A percentile compares a stretch with the other conserved stretches of the same genome.
Conservation (phyloP, 371 early-diverging fungal species). For the Mucor piriformis region DNA sequence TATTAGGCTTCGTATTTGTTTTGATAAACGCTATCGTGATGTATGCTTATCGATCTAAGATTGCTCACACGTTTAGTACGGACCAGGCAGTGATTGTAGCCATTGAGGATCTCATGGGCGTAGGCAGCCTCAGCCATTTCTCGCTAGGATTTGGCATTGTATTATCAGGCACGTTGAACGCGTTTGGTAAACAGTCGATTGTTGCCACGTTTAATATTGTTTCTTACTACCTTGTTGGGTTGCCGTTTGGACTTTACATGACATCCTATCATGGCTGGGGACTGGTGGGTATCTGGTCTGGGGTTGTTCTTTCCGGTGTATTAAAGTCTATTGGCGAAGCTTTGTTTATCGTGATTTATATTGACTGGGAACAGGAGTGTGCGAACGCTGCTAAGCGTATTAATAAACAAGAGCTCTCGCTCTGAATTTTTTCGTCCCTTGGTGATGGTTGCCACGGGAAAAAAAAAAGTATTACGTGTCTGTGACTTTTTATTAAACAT, state of each 20-base stretch:
- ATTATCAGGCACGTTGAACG: slow-evolving; percentile 39
- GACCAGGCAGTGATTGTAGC: slow-evolving; percentile 52
- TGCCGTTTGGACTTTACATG: slow-evolving; percentile 45
- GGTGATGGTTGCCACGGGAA: too few species aligned
- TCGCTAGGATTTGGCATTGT: slow-evolving; percentile 44
- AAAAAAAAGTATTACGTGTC: not conserved
- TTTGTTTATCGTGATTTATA: slow-evolving; percentile 10
- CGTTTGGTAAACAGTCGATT: slow-evolving; percentile 40
- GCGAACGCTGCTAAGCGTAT: slow-evolving; percentile 22
- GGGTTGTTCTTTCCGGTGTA: slow-evolving; percentile 39
- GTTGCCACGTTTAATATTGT: slow-evolving; percentile 41
- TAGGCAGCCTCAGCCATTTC: slow-evolving; percentile 78
- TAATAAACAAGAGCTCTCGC: slow-evolving; percentile 24
- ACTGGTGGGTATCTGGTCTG: slow-evolving; percentile 42
- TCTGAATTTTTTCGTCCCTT: too few species aligned
- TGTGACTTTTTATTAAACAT: slow-evolving; percentile 16
- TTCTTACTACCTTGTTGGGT: slow-evolving; percentile 38
- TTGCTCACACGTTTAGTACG: slow-evolving; percentile 45
- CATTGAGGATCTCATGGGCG: slow-evolving; percentile 62
- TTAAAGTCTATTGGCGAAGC: slow-evolving; percentile 37
- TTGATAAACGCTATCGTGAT: slow-evolving; percentile 27
- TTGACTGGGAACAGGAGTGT: slow-evolving; percentile 41
- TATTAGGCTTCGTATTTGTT: slow-evolving; percentile 19
- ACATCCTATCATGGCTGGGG: slow-evolving; percentile 33
- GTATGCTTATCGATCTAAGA: slow-evolving; percentile 22